Conservation (phyloP, 2,329 filamentous ascomycete genomes). For the Alternaria arbusti region DNA sequence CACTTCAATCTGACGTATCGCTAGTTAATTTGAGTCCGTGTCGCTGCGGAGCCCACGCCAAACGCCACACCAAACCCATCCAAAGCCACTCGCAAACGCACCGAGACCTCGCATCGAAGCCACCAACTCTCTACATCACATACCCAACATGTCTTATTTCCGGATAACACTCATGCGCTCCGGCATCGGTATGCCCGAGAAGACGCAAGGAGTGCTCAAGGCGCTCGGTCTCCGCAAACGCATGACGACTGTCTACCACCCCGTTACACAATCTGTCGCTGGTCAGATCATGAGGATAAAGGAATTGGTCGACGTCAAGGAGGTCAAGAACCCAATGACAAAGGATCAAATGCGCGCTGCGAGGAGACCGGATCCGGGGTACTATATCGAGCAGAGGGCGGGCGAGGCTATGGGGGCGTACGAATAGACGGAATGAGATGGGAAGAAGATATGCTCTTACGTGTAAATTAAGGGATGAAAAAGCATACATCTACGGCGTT, state of each 20-base stretch:
- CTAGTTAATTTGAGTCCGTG: neutral
- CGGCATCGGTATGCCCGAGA: constrained; percentile 81
- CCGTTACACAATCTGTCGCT: constrained; percentile 78
- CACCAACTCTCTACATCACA: neutral
- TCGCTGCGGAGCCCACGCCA: neutral
- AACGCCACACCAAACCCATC: neutral
- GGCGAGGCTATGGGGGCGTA: constrained; percentile 25
- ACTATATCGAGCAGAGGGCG: constrained; percentile 71
- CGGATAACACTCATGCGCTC: constrained; percentile 89
- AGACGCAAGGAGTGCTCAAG: constrained; percentile 79
- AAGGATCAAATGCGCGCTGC: constrained; percentile 72
- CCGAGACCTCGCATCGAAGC: neutral
- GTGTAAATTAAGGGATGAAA: neutral
- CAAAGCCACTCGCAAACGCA: neutral
- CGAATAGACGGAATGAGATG: constrained; percentile 4
- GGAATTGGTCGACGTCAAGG: constrained; percentile 82
- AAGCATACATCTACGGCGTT: neutral
- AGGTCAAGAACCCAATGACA: constrained; percentile 71
- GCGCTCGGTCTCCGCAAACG: constrained; percentile 86
- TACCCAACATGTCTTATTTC: constrained; percentile 74
- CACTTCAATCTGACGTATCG: neutral
- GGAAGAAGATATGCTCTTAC: neutral
- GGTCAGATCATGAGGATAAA: constrained; percentile 95
- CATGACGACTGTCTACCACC: constrained; percentile 87
- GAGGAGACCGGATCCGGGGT: constrained; percentile 79